Base-by-base conservation (phyloP, 2,329 filamentous ascomycete species). In the Ophiostoma tasmaniense region DNA sequence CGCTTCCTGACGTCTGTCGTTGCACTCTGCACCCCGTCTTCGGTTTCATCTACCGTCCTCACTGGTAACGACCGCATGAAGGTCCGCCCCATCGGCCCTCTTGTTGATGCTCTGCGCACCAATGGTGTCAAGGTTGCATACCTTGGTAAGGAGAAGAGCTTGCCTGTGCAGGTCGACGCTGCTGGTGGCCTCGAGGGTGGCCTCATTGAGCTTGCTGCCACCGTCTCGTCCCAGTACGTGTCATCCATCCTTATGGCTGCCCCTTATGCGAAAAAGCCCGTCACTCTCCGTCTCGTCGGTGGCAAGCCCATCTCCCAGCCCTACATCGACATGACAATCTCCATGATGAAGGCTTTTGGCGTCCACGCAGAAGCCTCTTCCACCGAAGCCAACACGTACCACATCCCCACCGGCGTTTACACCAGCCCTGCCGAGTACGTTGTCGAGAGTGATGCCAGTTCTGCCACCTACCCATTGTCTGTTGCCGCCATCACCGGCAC, bases 41-140 rank as follows among this genome's bases (percentile, higher is more conserved):
- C 81, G 17, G 84, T 87, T 17, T 83, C 84, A 22, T 89, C 89
- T 3, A 97, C 91, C 4, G 81, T 97, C 39, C 82, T 99, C 50
- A 99, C 95, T 0, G 95, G 95, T 62, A 99, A 99, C 78, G 89
- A 91, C 11, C 88, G 95, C 67, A 99, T 99, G 95, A 96, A 98
- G 81, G 88, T 94, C 73, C 87, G 95, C 68, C 96, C 96, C 1
- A 97, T 98, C 75, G 94, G 93, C 2, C 90, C 95, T 22, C 85
- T 99, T 14, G 94, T 99, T 14, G 92, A 97, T 76, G 94, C 95
- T 28, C 83, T 99, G 66, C 87, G 89, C 64, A 85, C 87, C 0
- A 99, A 98, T 75, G 95, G 94, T 25, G 89, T 96, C n/a, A 83
- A 85, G 7, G 88, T 99, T 73, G 87, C 92, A 71, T 99, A 97